These are phyloP conservation scores for Scortechinia acanthostroma DNA, from an alignment of 2,329 filamentous ascomycete genomes.

Conservation along the genomic window DNA sequence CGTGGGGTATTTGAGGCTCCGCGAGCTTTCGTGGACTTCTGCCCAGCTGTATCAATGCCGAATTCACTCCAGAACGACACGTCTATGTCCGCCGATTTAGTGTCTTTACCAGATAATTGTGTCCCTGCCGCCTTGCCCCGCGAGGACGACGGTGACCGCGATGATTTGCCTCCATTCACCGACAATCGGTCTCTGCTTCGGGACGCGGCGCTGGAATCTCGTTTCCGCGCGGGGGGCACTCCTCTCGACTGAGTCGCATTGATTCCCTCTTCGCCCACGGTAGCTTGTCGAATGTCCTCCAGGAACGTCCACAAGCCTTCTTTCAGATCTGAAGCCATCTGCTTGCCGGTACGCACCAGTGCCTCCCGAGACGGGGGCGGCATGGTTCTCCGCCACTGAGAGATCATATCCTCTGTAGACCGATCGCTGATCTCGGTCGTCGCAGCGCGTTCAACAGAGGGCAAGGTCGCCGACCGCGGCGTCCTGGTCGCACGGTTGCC, in stretches of 20 bases:
- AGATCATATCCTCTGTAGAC: constrained; percentile 13
- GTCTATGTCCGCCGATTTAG: constrained; percentile 28
- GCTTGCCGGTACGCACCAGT: constrained; percentile 49
- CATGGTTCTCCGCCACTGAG: constrained; percentile 28
- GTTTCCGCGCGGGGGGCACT: constrained; percentile 10
- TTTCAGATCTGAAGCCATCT: constrained; percentile 82
- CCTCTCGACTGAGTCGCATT: constrained; percentile 38
- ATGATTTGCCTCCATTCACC: neutral
- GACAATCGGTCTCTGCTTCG: neutral
- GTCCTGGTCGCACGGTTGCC: neutral
- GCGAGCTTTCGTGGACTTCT: constrained; percentile 19
- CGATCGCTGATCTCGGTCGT: constrained; percentile 4
- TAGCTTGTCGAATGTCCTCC: constrained; percentile 89
- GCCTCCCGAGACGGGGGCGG: constrained; percentile 35
- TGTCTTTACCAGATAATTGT: constrained; percentile 26
- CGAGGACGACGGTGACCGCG: constrained; percentile 7
- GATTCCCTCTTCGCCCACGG: constrained; percentile 85
- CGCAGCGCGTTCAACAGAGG: constrained; percentile 9
- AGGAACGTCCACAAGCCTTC: constrained; percentile 89
- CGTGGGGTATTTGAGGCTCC: neutral
- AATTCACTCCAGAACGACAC: constrained; percentile 39
- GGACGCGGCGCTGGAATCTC: neutral
- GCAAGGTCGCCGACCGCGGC: neutral
- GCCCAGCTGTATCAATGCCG: constrained; percentile 34
- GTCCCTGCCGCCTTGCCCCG: constrained; percentile 16